Percentiles rank a stretch among this genome's conserved stretches.
Evolutionary conservation across 2,329 filamentous ascomycete species (phyloP).

Genomic region (Neocatenulostroma microsporum): DNA sequence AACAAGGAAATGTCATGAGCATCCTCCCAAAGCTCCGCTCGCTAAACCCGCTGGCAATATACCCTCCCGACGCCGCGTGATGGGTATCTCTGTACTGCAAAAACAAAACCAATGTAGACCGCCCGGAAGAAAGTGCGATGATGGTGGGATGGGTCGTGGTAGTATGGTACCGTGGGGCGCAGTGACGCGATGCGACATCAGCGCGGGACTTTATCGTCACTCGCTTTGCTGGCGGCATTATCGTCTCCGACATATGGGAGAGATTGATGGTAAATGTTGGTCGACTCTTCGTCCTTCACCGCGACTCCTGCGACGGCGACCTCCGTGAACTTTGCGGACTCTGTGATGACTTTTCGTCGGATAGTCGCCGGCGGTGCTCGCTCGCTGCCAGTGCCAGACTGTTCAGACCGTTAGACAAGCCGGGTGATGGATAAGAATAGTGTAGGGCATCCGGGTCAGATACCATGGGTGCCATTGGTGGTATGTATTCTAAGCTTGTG

Average conservation of each 20-base stretch:
- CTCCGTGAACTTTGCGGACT: constrained; percentile 14
- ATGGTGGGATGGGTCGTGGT: too few relatives aligned
- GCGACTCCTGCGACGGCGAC: constrained; percentile 4
- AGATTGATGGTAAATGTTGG: neutral
- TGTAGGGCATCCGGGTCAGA: constrained; percentile 27
- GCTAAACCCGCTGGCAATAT: too few relatives aligned
- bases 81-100: constrained; percentile 1
- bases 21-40: too few relatives aligned
- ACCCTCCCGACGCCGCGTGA: too few relatives aligned
- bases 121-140: neutral
- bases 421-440: constrained; percentile 32
- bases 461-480: constrained; percentile 22
- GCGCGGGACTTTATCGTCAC: too few relatives aligned
- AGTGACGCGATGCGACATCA: too few relatives aligned
- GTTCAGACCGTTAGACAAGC: constrained; percentile 31
- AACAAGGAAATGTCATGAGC: too few relatives aligned
- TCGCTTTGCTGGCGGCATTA: too few relatives aligned
- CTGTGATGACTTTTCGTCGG: constrained; percentile 23
- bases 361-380: constrained; percentile 27
- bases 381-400: constrained; percentile 31
- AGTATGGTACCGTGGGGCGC: too few relatives aligned
- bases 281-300: constrained; percentile 1
- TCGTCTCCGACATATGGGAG: too few relatives aligned
- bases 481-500: constrained; percentile 28
- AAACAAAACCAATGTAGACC: neutral